These are phyloP conservation scores for Sarocladiaceae sp. DNA, from an alignment of 2,329 filamentous ascomycete genomes.

Conservation along the genomic window DNA sequence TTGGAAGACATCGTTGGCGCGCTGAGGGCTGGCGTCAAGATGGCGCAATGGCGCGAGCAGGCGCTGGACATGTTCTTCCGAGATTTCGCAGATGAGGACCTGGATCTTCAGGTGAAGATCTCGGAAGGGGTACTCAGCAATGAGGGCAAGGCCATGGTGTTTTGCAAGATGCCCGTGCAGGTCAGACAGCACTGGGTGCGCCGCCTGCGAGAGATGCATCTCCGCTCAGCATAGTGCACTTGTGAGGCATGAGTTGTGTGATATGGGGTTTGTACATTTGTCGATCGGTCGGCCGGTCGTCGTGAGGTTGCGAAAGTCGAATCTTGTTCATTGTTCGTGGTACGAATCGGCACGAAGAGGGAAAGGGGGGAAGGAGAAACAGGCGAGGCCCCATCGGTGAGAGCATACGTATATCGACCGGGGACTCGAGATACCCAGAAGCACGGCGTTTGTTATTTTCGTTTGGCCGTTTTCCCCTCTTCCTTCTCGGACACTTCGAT, in stretches of 20 bases:
- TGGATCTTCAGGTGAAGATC: conserved; percentile 53
- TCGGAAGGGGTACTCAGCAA: conserved; percentile 53
- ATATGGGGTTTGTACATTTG: not conserved
- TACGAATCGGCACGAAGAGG: not conserved
- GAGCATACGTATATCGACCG: conserved; percentile 5
- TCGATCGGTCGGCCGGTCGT: not conserved
- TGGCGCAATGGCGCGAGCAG: conserved; percentile 47
- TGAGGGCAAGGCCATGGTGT: conserved; percentile 54
- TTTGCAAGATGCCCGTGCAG: conserved; percentile 51
- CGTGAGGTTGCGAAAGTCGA: not conserved
- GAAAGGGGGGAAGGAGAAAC: not conserved
- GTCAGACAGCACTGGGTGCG: conserved; percentile 52
- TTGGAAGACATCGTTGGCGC: not conserved
- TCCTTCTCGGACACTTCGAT: not conserved
- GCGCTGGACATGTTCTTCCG: conserved; percentile 54
- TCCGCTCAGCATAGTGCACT: not conserved
- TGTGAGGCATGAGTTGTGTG: not conserved
- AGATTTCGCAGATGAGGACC: conserved; percentile 50
- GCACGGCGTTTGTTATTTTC: conserved; percentile 10
- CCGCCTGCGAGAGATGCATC: conserved; percentile 40
- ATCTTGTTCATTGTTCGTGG: not conserved
- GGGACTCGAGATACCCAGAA: conserved; percentile 11
- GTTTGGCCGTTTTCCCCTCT: not conserved
- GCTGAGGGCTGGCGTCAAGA: not conserved
- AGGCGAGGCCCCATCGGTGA: conserved; percentile 1